Evolutionary conservation across 164 flowering plant species (phyloP), one percentile per base, ranked within the genome.

Genomic region (Echeveria elegans): DNA sequence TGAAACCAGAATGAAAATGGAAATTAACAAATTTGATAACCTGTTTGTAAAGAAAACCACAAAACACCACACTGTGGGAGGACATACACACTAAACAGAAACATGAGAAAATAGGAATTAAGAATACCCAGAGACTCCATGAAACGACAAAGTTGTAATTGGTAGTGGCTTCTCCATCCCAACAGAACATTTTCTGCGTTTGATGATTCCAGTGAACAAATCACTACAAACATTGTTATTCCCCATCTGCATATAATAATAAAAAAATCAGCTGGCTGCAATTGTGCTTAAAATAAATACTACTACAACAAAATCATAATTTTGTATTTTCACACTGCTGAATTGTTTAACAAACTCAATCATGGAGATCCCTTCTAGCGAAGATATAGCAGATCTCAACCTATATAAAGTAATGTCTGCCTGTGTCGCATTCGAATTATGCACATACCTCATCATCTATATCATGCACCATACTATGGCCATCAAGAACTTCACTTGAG

Each of bases 151-250:
- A 56, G 82, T 73, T 38, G 84, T 80, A 36, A 76, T 53, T 63
- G 48, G 40, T 52, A 69, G 82, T 53, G 72, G 75, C 69, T 77
- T 85, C 78, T 76, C 82, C 61, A 74, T 60, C 21, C 80, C 84
- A 66, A 83, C 52, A 15, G 78, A 72, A 69, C 69, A 75, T 69
- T 77, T 88, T 75, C 95, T 81, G 69, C 77, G 74, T 69, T 82
- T 84, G 6, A 71, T 73, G 26, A 91, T 89, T 31, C 91, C 87
- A 78, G 86, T 74, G 71, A 80, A 88, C 68, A 83, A 66, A 58
- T 76, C 82, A 58, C 73, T 67, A 63, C 24, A 30, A 0, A 18
- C 63, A 72, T 68, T 66, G 45, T 37, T 75, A 76, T 79, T 71
- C 41, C 47, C 85, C 66, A 83, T 45, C 97, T 88, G 87, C 71